Evolutionary conservation across 108 stramenopile species (phyloP), one percentile per base, ranked within the genome.

Genomic region (Nitzschia putrida): DNA sequence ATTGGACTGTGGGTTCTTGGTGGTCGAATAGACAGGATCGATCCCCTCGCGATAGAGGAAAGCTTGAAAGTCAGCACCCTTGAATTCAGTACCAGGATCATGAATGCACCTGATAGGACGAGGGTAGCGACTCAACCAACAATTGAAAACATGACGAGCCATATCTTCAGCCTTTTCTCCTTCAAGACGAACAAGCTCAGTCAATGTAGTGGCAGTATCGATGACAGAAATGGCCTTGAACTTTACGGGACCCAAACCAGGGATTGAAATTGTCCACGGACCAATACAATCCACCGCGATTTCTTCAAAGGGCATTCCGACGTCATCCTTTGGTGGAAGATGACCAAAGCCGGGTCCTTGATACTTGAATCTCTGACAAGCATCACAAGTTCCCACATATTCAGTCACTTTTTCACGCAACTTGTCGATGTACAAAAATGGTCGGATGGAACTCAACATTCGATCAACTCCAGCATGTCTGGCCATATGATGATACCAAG

Each of bases 1-100:
- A 53, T 81, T 85, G 6, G 74, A 63, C 40, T 68, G 66, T 3
- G 84, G 84, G 24, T 76, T 85, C 40, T 64, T 61, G 0, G 54
- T 53, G 6, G 78, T 71, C n/a, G n/a, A n/a, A n/a, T n/a, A n/a
- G n/a, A n/a, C n/a, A n/a, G n/a, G n/a, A n/a, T n/a, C n/a, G n/a
- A n/a, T n/a, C n/a, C n/a, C n/a, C n/a, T n/a, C n/a, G n/a, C n/a
- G n/a, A n/a, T n/a, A n/a, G n/a, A n/a, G n/a, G n/a, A n/a, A n/a
- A n/a, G n/a, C n/a, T n/a, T n/a, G n/a, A n/a, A n/a, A n/a, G n/a
- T n/a, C n/a, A 47, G 61, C n/a, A n/a, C n/a, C n/a, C n/a, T n/a
- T n/a, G n/a, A n/a, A n/a, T n/a, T n/a, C n/a, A n/a, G n/a, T n/a
- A 61, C 78, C 82, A 2, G 59, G 66, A 41, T 80, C 75, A 63